A percentile compares a stretch with the other conserved stretches of the same genome.
These are phyloP conservation scores for Barnettozyma botsteinii DNA, from an alignment of 805 yeast genomes.

Conservation along the genomic window DNA sequence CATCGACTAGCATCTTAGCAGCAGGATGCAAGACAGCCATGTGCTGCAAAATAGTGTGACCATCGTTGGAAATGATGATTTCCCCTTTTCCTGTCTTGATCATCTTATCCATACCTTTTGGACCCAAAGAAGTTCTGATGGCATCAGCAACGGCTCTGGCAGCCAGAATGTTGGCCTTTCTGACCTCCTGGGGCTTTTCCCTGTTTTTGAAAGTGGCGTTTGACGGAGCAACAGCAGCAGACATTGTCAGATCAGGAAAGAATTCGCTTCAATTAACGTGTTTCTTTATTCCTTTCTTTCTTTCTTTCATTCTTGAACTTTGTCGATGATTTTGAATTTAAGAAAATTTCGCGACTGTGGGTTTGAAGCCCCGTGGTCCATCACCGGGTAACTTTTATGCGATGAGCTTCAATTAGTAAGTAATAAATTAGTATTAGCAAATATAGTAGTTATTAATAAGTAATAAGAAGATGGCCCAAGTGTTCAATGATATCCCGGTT, in stretches of 20 bases:
- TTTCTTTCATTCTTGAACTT: no score
- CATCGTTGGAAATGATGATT: constrained; percentile 95
- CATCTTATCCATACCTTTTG: constrained; percentile 99
- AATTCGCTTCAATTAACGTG: background rate
- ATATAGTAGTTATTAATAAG: background rate
- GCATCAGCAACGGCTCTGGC: constrained; percentile 99
- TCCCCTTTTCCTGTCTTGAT: constrained; percentile 90
- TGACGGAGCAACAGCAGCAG: constrained; percentile 38
- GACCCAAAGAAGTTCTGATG: constrained; percentile 91
- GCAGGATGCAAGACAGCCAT: constrained; percentile 99
- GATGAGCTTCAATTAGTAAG: background rate
- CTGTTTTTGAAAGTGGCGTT: constrained; percentile 89
- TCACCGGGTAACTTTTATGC: background rate
- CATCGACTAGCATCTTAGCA: constrained; percentile 96
- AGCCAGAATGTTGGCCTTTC: constrained; percentile 94
- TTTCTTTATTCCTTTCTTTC: background rate
- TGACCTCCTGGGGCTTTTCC: constrained; percentile 97
- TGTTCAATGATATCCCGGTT: constrained; percentile 23
- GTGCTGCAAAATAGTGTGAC: constrained; percentile 92
- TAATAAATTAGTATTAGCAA: background rate
- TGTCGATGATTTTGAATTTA: no score
- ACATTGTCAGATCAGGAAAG: constrained; percentile 7
- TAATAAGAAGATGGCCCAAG: constrained; percentile 4
- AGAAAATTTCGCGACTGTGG: no score
- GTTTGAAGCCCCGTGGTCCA: background rate